Evolutionary conservation across 73 alveolate genomes (phyloP).

Genomic region (Paramecium bursaria): DNA sequence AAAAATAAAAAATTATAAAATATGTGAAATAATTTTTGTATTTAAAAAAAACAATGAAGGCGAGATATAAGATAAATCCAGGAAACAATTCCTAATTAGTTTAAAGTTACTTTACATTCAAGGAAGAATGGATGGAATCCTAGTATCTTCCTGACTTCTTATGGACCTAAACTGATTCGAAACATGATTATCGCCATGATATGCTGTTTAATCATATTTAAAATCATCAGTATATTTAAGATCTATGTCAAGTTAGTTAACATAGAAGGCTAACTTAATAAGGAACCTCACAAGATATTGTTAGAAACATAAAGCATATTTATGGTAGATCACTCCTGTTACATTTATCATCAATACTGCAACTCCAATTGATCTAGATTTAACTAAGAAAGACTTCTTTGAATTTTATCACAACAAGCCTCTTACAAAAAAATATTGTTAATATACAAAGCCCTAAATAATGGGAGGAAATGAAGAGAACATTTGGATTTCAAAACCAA

Average conservation of each 20-base stretch:
- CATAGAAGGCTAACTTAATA: slow-evolving; percentile 25
- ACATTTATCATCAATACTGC: neutral
- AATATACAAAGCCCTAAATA: neutral
- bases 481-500: slow-evolving; percentile 88
- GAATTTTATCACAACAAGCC: neutral
- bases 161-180: too few species aligned
- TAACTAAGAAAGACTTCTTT: neutral
- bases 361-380: neutral
- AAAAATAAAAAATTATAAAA: too few species aligned
- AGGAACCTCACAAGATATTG: slow-evolving; percentile 7
- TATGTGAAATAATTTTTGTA: too few species aligned
- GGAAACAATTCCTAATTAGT: neutral
- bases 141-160: neutral
- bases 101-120: too few species aligned
- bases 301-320: neutral
- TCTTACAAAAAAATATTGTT: neutral
- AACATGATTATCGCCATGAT: too few species aligned
- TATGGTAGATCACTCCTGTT: slow-evolving; percentile 46
- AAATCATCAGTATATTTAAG: neutral
- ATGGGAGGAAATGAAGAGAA: slow-evolving; percentile 58
- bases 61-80: neutral
- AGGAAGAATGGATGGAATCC: too few species aligned
- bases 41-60: too few species aligned
- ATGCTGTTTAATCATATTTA: neutral
- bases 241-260: neutral